Conservation (phyloP, 2,329 filamentous ascomycete species). For the Clonostachys solani region DNA sequence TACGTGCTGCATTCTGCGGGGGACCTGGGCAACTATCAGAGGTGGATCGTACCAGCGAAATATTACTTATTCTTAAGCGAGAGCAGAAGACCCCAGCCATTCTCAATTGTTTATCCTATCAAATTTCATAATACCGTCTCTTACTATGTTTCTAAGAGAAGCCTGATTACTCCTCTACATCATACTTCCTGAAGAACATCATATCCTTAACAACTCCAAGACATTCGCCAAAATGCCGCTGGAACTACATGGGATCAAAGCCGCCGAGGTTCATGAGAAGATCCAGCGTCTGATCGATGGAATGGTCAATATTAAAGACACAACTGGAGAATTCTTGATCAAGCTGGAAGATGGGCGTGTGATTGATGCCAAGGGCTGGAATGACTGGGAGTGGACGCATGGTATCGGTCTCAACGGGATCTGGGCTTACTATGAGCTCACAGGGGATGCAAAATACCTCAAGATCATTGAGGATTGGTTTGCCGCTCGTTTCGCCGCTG, state of each 20-base stretch:
- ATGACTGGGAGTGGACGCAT: constrained; percentile 80
- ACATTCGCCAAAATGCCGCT: constrained; percentile 14
- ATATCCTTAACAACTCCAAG: no score
- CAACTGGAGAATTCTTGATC: constrained; percentile 68
- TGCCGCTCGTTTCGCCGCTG: constrained; percentile 58
- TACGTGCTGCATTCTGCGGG: no score
- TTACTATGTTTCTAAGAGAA: no score
- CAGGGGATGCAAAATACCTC: constrained; percentile 56
- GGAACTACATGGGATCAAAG: constrained; percentile 36
- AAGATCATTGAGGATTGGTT: constrained; percentile 73
- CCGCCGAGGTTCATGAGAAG: constrained; percentile 42
- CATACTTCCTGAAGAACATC: no score
- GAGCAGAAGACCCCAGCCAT: no score
- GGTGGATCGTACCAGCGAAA: no score
- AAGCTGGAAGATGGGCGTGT: constrained; percentile 67
- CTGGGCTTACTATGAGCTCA: constrained; percentile 76
- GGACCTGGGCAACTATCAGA: no score
- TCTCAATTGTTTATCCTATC: no score
- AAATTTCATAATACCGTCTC: no score
- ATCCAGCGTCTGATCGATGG: constrained; percentile 69
- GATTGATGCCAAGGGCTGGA: constrained; percentile 82
- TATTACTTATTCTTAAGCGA: no score
- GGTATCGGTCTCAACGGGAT: constrained; percentile 77
- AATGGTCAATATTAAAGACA: constrained; percentile 73
- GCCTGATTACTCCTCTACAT: no score